phyloP scores from a whole-genome alignment of 2,329 filamentous ascomycete genomes.

The Aspergillus puulaauensis region DNA sequence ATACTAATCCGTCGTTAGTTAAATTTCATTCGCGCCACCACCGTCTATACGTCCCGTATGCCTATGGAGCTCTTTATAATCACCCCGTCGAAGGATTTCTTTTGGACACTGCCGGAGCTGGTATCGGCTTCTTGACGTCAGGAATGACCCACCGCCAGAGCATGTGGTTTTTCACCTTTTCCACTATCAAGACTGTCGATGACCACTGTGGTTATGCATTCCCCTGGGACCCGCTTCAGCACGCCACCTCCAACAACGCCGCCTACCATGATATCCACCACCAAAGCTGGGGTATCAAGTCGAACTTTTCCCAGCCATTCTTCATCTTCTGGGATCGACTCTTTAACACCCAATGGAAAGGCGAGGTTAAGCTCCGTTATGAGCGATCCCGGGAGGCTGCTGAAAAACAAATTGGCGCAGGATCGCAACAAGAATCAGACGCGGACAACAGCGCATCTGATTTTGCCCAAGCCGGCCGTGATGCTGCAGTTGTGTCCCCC shows the following conservation, averaged over 20 bases:
- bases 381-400: constrained; percentile 56
- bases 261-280: constrained; percentile 98
- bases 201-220: constrained; percentile 97
- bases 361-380: constrained; percentile 61
- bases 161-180: constrained; percentile 85
- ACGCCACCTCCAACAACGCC: constrained; percentile 90
- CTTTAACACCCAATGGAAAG: constrained; percentile 79
- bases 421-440: constrained; percentile 27
- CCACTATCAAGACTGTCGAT: constrained; percentile 93
- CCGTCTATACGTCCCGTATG: constrained; percentile 95
- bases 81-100: constrained; percentile 93
- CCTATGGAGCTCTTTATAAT: constrained; percentile 95
- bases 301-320: constrained; percentile 50
- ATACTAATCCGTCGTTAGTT: constrained; percentile 48
- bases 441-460: constrained; percentile 25
- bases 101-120: constrained; percentile 85
- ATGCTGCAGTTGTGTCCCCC: constrained; percentile 23
- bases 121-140: constrained; percentile 76
- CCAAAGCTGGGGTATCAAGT: constrained; percentile 97
- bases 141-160: constrained; percentile 82
- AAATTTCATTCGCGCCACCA: constrained; percentile 95
- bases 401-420: constrained; percentile 56
- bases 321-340: constrained; percentile 93
- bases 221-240: constrained; percentile 91
- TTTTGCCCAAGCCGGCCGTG: constrained; percentile 20